Conservation (phyloP, 345 rosid species). For the Diplotaxis tenuifolia region DNA sequence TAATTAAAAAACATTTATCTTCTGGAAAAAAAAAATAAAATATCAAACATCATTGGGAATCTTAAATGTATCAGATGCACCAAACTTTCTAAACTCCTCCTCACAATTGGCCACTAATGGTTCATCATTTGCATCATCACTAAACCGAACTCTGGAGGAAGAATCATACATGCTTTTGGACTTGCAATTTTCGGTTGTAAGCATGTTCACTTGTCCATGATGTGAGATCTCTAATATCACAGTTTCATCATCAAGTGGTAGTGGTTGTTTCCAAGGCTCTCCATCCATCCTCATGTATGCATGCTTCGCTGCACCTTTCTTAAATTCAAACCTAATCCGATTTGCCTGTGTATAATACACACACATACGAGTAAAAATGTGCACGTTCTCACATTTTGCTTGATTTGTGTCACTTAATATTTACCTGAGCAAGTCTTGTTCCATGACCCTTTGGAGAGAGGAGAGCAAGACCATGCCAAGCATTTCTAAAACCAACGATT, state of each 20-base stretch:
- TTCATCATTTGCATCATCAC: conserved; percentile 40
- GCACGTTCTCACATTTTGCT: neutral
- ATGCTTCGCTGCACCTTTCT: conserved; percentile 64
- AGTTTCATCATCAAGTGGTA: conserved; percentile 57
- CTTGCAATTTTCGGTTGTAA: conserved; percentile 60
- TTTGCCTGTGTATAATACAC: conserved; percentile 48
- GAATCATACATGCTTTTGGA: conserved; percentile 52
- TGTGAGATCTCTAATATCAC: conserved; percentile 81
- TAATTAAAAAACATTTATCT: neutral
- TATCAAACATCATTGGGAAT: conserved; percentile 46
- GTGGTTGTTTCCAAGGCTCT: conserved; percentile 90
- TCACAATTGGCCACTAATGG: conserved; percentile 13
- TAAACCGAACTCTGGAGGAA: conserved; percentile 22
- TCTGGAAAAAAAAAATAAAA: neutral
- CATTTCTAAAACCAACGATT: conserved; percentile 91
- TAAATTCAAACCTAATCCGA: conserved; percentile 68
- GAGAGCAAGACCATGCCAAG: conserved; percentile 93
- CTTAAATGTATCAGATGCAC: conserved; percentile 73
- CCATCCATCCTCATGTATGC: conserved; percentile 86
- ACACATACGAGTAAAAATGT: neutral
- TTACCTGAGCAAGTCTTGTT: conserved; percentile 88
- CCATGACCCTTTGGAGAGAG: conserved; percentile 86
- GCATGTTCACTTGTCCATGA: conserved; percentile 74
- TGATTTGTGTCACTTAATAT: neutral
- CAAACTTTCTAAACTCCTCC: conserved; percentile 62